These are phyloP conservation scores for Cryptosporidium viatorum DNA, from an alignment of 169 alveolate species.

Conservation along the genomic window DNA sequence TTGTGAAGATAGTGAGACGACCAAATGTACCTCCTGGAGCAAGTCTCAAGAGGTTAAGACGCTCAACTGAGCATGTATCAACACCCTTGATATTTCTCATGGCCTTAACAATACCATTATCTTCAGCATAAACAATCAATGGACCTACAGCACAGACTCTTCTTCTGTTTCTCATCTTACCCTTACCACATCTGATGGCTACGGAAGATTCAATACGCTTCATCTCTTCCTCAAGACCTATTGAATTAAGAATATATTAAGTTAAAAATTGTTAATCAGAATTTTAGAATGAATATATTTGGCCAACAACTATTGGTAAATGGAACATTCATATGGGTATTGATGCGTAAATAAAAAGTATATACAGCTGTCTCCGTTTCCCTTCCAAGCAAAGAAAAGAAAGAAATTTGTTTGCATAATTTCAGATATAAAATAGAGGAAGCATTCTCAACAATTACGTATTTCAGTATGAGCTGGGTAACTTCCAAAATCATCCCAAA, in stretches of 20 bases:
- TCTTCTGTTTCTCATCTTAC: conserved; percentile 96
- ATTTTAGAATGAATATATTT: not conserved
- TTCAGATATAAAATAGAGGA: conserved; percentile 52
- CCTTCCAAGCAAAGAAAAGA: not conserved
- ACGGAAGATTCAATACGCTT: conserved; percentile 79
- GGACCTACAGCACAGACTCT: conserved; percentile 96
- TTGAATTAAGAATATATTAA: not conserved
- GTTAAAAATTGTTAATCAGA: not conserved
- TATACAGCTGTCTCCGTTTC: not conserved
- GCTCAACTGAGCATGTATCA: conserved; percentile 94
- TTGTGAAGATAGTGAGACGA: conserved; percentile 96
- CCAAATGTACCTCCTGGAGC: conserved; percentile 99
- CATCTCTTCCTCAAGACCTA: conserved; percentile 71
- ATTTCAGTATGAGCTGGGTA: conserved; percentile 76
- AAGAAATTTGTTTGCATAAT: not conserved
- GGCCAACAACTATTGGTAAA: not conserved
- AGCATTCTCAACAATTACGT: conserved; percentile 62
- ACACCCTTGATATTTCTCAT: conserved; percentile 99
- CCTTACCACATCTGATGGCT: conserved; percentile 93
- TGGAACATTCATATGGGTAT: not conserved
- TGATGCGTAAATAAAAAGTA: too few species aligned
- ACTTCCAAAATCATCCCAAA: conserved; percentile 75
- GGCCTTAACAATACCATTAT: conserved; percentile 93
- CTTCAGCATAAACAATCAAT: conserved; percentile 93
- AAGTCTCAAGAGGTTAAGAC: conserved; percentile 95